These are phyloP conservation scores for Seiridium unicorne DNA, from an alignment of 2,329 filamentous ascomycete genomes.

Conservation along the genomic window DNA sequence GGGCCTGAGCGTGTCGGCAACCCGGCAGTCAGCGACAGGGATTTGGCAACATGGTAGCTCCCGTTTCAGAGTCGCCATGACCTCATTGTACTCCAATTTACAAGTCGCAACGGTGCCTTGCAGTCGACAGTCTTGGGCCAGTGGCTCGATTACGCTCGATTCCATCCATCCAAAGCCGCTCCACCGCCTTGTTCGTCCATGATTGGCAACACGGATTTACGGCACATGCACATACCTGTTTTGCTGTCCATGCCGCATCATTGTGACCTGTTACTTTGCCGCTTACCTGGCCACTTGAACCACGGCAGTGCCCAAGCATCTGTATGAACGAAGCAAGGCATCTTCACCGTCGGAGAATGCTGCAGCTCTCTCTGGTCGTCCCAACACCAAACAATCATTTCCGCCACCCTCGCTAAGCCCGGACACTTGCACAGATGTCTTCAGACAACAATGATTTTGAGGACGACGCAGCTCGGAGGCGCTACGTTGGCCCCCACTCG, in stretches of 20 bases:
- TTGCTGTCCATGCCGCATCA: neutral
- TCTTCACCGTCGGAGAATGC: neutral
- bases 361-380: neutral
- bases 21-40: neutral
- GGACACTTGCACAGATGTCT: slow-evolving; percentile 23
- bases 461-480: slow-evolving; percentile 27
- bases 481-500: slow-evolving; percentile 36
- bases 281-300: neutral
- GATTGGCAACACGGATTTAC: neutral
- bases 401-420: neutral
- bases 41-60: neutral
- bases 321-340: too few species aligned
- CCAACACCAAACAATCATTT: neutral
- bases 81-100: neutral
- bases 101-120: neutral
- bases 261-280: neutral
- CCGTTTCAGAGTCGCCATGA: slow-evolving; percentile 2
- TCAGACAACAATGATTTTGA: slow-evolving; percentile 35
- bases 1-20: neutral
- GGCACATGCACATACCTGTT: neutral
- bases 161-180: neutral
- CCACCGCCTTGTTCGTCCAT: neutral
- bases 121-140: neutral
- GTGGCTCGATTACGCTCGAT: neutral
- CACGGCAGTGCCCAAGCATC: neutral